phyloP scores from a whole-genome alignment of 2,329 filamentous ascomycete species.

The Epichloe hybrida region DNA sequence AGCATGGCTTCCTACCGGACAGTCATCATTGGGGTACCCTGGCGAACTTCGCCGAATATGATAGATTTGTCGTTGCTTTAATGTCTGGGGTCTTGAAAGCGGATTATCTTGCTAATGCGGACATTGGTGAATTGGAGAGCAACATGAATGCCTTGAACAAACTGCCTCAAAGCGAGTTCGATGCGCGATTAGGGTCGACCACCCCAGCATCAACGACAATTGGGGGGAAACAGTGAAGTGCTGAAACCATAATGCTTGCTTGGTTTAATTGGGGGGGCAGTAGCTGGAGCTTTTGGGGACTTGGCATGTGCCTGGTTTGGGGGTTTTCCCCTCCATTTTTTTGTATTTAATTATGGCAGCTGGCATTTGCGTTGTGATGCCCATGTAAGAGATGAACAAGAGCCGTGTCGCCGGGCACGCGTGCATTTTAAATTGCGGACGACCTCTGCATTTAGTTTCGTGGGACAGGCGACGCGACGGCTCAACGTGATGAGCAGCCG shows the following conservation, averaged over 20 bases:
- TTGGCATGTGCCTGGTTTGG: background rate
- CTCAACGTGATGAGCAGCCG: background rate
- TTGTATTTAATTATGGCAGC: background rate
- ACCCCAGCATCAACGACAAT: background rate
- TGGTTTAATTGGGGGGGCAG: background rate
- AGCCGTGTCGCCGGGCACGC: background rate
- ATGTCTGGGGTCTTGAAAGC: conserved; percentile 14
- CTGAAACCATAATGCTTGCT: background rate
- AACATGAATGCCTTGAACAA: conserved; percentile 14
- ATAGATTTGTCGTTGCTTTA: conserved; percentile 19
- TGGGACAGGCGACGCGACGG: background rate
- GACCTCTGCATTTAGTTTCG: background rate
- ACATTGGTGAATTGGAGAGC: conserved; percentile 13
- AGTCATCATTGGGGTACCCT: conserved; percentile 23
- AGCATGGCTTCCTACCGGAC: conserved; percentile 19
- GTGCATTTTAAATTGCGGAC: background rate
- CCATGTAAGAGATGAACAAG: background rate
- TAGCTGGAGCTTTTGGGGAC: background rate
- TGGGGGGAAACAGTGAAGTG: background rate
- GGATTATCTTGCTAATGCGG: conserved; percentile 15
- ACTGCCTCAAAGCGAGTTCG: conserved; percentile 15
- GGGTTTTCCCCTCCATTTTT: background rate
- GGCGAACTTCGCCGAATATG: conserved; percentile 11
- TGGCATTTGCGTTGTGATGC: conserved; percentile 1
- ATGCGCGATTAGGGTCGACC: background rate